These are phyloP conservation scores for Hypoxylon fragiforme DNA, from an alignment of 495 filamentous ascomycete genomes.

Conservation along the genomic window DNA sequence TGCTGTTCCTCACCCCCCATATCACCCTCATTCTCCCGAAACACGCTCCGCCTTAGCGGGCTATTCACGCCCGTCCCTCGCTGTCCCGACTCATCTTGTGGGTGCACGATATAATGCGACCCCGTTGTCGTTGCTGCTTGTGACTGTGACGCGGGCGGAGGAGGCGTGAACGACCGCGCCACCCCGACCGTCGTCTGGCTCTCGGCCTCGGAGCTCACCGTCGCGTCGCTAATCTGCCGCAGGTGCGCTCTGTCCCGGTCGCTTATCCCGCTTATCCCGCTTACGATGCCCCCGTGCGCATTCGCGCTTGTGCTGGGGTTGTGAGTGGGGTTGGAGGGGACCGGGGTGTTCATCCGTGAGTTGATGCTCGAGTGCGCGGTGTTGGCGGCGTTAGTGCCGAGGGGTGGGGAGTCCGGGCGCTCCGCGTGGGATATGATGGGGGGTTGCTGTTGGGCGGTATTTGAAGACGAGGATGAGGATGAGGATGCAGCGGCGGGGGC, in stretches of 20 bases:
- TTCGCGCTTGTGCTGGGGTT: slow-evolving; percentile 22
- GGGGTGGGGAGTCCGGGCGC: slow-evolving; percentile 38
- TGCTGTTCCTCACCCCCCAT: slow-evolving; percentile 18
- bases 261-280: slow-evolving; percentile 48
- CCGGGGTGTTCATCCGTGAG: background rate
- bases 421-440: background rate
- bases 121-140: background rate
- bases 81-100: too few relatives aligned
- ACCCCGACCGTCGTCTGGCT: background rate
- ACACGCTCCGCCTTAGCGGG: slow-evolving; percentile 41
- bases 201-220: slow-evolving; percentile 40
- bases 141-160: background rate
- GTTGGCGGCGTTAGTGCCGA: too few relatives aligned
- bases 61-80: slow-evolving; percentile 10
- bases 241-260: slow-evolving; percentile 49
- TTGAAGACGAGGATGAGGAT: too few relatives aligned
- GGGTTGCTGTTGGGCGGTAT: too few relatives aligned
- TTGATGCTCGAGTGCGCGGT: too few relatives aligned
- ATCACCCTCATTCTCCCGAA: slow-evolving; percentile 42
- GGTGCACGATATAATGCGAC: too few relatives aligned
- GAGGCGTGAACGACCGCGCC: background rate
- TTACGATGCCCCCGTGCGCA: slow-evolving; percentile 31
- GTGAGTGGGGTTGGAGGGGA: slow-evolving; percentile 11
- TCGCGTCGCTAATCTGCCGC: slow-evolving; percentile 50
- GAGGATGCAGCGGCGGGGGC: too few relatives aligned